A percentile compares a stretch with the other conserved stretches of the same genome.
These are phyloP conservation scores for Urochloa ruziziensis DNA, from an alignment of 176 grass and related monocot species.

Conservation along the genomic window DNA sequence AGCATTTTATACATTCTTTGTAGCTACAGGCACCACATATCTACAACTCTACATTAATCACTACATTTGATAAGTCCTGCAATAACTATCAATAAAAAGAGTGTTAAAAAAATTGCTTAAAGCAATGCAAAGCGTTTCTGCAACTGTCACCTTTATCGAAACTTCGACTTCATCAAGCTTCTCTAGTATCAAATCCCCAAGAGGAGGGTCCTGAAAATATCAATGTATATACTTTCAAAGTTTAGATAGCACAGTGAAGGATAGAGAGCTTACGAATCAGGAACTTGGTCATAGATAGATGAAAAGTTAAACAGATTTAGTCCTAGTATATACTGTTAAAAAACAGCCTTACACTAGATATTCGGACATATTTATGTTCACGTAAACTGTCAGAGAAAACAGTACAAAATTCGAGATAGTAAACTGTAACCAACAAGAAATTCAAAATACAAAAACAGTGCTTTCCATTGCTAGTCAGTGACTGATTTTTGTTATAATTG, in stretches of 20 bases:
- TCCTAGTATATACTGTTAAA: background rate
- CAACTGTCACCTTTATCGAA: constrained; percentile 53
- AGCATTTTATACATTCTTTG: background rate
- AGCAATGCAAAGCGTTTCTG: background rate
- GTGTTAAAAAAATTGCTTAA: background rate
- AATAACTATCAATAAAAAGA: background rate
- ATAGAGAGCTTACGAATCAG: background rate
- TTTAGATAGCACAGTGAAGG: background rate
- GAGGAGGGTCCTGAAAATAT: constrained; percentile 31
- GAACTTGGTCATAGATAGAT: background rate
- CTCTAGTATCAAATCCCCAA: constrained; percentile 54
- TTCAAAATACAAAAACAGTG: too few species aligned
- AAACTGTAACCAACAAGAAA: too few species aligned
- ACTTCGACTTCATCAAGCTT: constrained; percentile 64
- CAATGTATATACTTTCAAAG: background rate
- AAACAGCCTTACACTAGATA: background rate
- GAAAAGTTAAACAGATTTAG: background rate
- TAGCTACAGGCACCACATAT: background rate
- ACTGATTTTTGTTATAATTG: background rate
- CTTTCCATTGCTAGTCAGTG: background rate
- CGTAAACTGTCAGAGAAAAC: background rate
- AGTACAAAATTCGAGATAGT: background rate
- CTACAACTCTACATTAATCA: background rate
- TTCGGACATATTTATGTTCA: background rate
- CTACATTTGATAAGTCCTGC: background rate